Conservation (phyloP, 805 yeast genomes). For the Suhomyces xylopsoci region DNA sequence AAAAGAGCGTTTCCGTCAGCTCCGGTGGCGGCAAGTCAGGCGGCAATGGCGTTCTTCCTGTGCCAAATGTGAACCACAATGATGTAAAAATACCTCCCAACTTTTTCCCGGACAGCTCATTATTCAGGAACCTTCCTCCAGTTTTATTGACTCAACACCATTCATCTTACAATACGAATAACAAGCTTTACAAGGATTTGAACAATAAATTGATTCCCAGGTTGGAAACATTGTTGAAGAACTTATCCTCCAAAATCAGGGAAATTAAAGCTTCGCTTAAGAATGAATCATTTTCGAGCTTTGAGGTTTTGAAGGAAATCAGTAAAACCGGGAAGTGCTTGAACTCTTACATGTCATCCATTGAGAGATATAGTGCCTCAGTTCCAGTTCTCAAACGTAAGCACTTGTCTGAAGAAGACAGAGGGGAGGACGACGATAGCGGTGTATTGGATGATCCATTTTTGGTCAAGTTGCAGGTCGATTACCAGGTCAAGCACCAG, state of each 20-base stretch:
- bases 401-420: constrained; percentile 14
- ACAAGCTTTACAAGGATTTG: constrained; percentile 32
- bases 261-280: constrained; percentile 39
- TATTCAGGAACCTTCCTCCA: constrained; percentile 28
- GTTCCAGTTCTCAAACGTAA: constrained; percentile 32
- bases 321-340: constrained; percentile 59
- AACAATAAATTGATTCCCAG: constrained; percentile 32
- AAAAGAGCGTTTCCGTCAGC: background rate
- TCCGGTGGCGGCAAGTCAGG: background rate
- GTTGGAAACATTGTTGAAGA: constrained; percentile 33
- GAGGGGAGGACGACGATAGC: constrained; percentile 22
- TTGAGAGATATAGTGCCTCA: constrained; percentile 32
- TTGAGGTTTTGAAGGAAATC: constrained; percentile 39
- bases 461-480: constrained; percentile 36
- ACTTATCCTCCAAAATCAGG: constrained; percentile 36
- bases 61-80: constrained; percentile 5
- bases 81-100: constrained; percentile 21
- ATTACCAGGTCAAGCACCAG: constrained; percentile 40
- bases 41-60: background rate
- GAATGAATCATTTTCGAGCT: constrained; percentile 41
- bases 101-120: constrained; percentile 23
- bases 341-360: constrained; percentile 27
- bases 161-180: constrained; percentile 21
- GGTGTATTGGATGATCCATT: constrained; percentile 40
- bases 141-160: constrained; percentile 36